Evolutionary conservation across 2,329 filamentous ascomycete species (phyloP).

Genomic region (Curvularia eragrostidis): DNA sequence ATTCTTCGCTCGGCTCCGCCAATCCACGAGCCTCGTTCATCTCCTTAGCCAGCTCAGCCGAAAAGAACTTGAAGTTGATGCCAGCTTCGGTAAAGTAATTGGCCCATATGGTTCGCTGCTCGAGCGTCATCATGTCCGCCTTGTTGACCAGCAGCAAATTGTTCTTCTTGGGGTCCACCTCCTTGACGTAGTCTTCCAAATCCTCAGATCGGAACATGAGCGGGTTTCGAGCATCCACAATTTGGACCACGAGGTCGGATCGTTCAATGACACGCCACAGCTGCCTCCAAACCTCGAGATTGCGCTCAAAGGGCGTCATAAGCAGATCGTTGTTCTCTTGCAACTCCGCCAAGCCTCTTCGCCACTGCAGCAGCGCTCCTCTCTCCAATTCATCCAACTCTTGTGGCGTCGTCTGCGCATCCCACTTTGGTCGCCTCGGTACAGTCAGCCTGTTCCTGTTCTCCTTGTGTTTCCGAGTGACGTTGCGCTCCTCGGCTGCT

Average conservation of each 20-base stretch:
- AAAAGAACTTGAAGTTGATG: slow-evolving; percentile 96
- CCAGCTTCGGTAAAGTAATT: slow-evolving; percentile 80
- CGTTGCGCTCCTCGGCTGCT: slow-evolving; percentile 78
- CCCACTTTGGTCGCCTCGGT: slow-evolving; percentile 88
- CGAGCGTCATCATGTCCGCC: slow-evolving; percentile 95
- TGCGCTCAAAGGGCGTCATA: slow-evolving; percentile 97
- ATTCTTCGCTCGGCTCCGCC: slow-evolving; percentile 57
- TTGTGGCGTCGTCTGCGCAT: slow-evolving; percentile 79
- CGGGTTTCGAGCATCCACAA: slow-evolving; percentile 95
- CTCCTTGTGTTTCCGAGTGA: slow-evolving; percentile 80
- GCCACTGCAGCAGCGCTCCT: slow-evolving; percentile 84
- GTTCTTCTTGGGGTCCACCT: slow-evolving; percentile 84
- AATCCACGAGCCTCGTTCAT: slow-evolving; percentile 74
- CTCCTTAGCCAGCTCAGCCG: slow-evolving; percentile 89
- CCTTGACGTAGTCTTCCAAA: slow-evolving; percentile 91
- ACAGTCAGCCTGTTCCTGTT: slow-evolving; percentile 84
- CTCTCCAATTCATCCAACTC: slow-evolving; percentile 82
- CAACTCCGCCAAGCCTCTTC: slow-evolving; percentile 86
- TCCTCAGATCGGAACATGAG: slow-evolving; percentile 94
- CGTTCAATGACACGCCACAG: slow-evolving; percentile 97
- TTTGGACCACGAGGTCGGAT: slow-evolving; percentile 94
- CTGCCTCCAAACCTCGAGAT: slow-evolving; percentile 97
- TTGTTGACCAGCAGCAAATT: slow-evolving; percentile 97
- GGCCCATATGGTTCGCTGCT: slow-evolving; percentile 84
- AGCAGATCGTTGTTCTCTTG: slow-evolving; percentile 93